A percentile compares a stretch with the other conserved stretches of the same genome.
Conservation (phyloP, 2,329 filamentous ascomycete genomes). For the Stachybotrys echinatus region DNA sequence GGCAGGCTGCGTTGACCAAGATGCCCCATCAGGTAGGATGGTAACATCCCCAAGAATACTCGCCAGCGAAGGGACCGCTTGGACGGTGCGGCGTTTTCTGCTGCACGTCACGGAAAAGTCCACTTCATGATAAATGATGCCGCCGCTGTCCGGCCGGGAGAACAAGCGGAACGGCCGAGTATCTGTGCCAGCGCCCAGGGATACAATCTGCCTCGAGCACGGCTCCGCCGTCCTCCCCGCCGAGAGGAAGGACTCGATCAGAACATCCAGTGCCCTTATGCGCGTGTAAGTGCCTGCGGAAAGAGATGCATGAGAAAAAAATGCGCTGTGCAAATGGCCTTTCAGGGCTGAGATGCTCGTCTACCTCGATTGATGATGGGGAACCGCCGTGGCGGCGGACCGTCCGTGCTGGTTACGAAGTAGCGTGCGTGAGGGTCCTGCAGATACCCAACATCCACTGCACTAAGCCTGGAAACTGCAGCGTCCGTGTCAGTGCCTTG, state of each 20-base stretch:
- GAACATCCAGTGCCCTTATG: slow-evolving; percentile 73
- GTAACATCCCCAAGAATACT: slow-evolving; percentile 30
- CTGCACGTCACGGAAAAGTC: slow-evolving; percentile 76
- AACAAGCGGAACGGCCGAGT: slow-evolving; percentile 79
- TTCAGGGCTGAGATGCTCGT: not conserved
- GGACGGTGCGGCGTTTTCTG: slow-evolving; percentile 54
- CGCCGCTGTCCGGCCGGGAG: slow-evolving; percentile 28
- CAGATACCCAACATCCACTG: slow-evolving; percentile 80
- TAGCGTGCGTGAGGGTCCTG: slow-evolving; percentile 70
- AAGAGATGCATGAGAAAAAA: not conserved
- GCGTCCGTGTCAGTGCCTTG: slow-evolving; percentile 92
- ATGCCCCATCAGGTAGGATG: slow-evolving; percentile 18
- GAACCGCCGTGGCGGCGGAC: slow-evolving; percentile 56
- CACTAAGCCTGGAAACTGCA: slow-evolving; percentile 81
- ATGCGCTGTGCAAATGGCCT: too few relatives aligned
- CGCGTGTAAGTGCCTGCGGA: slow-evolving; percentile 83
- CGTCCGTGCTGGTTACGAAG: slow-evolving; percentile 52
- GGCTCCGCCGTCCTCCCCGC: not conserved
- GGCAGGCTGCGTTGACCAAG: slow-evolving; percentile 37
- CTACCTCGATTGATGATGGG: slow-evolving; percentile 92
- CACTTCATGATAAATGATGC: slow-evolving; percentile 80
- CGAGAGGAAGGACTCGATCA: slow-evolving; percentile 67
- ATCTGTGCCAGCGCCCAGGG: slow-evolving; percentile 89
- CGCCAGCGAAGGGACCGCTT: slow-evolving; percentile 38
- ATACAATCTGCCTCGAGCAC: slow-evolving; percentile 69